Conservation (phyloP, 371 early-diverging fungal genomes). For the Mucor lusitanicus region DNA sequence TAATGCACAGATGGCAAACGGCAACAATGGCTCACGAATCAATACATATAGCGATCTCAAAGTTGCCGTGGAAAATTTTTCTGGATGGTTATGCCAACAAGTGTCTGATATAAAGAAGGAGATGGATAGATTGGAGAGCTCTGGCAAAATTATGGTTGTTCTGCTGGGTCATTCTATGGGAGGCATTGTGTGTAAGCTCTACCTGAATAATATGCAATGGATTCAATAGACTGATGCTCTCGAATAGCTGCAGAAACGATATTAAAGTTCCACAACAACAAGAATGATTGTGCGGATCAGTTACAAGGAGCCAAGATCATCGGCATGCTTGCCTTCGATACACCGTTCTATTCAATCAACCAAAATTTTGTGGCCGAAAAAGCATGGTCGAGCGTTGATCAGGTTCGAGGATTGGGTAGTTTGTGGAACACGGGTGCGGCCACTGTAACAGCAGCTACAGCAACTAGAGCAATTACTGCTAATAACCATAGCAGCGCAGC, state of each 20-base stretch:
- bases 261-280: slow-evolving; percentile 28
- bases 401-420: slow-evolving; percentile 21
- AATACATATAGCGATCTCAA: slow-evolving; percentile 24
- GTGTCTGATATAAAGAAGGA: slow-evolving; percentile 34
- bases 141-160: slow-evolving; percentile 41
- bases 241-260: slow-evolving; percentile 63
- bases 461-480: slow-evolving; percentile 9
- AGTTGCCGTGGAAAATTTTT: slow-evolving; percentile 48
- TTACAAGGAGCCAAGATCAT: slow-evolving; percentile 40
- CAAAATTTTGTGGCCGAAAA: slow-evolving; percentile 44
- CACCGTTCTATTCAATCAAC: slow-evolving; percentile 63
- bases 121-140: slow-evolving; percentile 17
- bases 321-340: slow-evolving; percentile 63
- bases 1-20: not conserved
- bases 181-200: slow-evolving; percentile 61
- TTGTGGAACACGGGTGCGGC: slow-evolving; percentile 30
- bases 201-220: not conserved
- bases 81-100: slow-evolving; percentile 49
- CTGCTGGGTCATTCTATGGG: slow-evolving; percentile 66
- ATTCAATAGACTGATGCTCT: not conserved
- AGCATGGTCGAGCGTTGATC: slow-evolving; percentile 21
- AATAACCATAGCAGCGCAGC: not conserved
- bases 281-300: slow-evolving; percentile 9
- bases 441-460: slow-evolving; percentile 8
- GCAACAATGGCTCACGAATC: not conserved